A percentile compares a stretch with the other conserved stretches of the same genome.
Conservation (phyloP, 345 rosid genomes). For the Rhizophora mangle region DNA sequence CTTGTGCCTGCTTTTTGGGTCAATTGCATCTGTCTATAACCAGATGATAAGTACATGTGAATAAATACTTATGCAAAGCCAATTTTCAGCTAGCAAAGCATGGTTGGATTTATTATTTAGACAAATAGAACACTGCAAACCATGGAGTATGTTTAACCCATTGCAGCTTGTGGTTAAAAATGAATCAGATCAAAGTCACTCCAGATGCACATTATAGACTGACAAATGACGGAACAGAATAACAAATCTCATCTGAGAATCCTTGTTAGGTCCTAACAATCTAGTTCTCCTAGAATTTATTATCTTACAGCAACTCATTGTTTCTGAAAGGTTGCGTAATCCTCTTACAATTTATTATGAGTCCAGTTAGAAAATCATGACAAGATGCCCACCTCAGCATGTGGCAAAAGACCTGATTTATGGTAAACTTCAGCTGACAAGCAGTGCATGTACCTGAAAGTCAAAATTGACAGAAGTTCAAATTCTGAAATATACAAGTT, state of each 20-base stretch:
- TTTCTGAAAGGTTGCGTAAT: not conserved
- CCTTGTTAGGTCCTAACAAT: too few species aligned
- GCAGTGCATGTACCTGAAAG: constrained; percentile 80
- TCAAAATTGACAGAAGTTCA: constrained; percentile 19
- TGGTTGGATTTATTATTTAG: too few species aligned
- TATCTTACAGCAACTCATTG: not conserved
- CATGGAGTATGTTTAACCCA: too few species aligned
- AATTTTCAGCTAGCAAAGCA: too few species aligned
- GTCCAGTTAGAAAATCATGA: not conserved
- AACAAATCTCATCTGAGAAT: too few species aligned
- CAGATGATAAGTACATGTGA: not conserved
- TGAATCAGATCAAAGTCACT: not conserved
- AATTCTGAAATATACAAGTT: constrained; percentile 4
- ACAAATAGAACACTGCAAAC: too few species aligned
- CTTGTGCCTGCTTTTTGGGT: constrained; percentile 97
- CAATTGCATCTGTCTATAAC: constrained; percentile 73
- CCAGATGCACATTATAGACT: too few species aligned
- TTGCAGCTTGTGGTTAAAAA: not conserved
- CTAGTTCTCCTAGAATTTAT: not conserved
- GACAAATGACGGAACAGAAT: too few species aligned
- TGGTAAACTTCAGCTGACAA: constrained; percentile 94
- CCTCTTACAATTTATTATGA: not conserved
- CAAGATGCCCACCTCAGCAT: constrained; percentile 57
- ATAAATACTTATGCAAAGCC: not conserved
- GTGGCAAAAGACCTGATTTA: constrained; percentile 81